Percentiles rank a stretch among this genome's conserved stretches.
Evolutionary conservation across 2,329 filamentous ascomycete species (phyloP).

Genomic region (Fusarium albidum): DNA sequence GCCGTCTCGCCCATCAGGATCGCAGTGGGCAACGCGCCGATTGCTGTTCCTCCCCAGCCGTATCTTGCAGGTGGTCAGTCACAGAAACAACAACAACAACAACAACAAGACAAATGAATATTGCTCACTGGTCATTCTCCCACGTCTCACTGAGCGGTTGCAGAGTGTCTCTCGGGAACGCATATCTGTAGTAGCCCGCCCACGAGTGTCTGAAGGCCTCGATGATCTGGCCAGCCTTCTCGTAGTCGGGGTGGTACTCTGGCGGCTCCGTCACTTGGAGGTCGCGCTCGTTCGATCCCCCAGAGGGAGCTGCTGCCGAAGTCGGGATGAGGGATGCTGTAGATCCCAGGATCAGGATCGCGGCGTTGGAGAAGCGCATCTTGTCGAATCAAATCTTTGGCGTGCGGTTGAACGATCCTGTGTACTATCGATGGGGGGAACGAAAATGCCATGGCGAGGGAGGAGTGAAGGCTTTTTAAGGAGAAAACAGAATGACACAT

Average conservation of each 20-base stretch:
- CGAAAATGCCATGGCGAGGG: no score
- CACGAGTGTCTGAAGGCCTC: constrained; percentile 75
- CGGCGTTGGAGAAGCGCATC: background rate
- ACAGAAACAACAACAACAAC: no score
- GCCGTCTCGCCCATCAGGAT: constrained; percentile 76
- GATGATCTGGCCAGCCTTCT: constrained; percentile 53
- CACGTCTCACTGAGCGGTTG: constrained; percentile 71
- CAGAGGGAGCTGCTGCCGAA: background rate
- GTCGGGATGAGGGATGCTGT: background rate
- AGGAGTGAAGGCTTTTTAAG: no score
- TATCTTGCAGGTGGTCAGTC: constrained; percentile 60
- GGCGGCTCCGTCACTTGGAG: background rate
- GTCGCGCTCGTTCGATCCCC: no score
- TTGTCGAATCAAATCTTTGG: no score
- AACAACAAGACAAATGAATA: no score
- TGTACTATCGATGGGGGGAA: no score
- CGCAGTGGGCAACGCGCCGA: constrained; percentile 83
- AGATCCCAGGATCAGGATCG: background rate
- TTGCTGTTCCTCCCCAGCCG: constrained; percentile 83
- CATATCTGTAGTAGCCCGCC: constrained; percentile 76
- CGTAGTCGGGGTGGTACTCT: background rate
- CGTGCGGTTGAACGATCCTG: no score
- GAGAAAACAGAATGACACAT: no score
- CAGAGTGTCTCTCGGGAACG: constrained; percentile 81
- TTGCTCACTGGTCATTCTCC: constrained; percentile 72